These are phyloP conservation scores for Lecanosticta acicola DNA, from an alignment of 2,329 filamentous ascomycete genomes.

Conservation along the genomic window DNA sequence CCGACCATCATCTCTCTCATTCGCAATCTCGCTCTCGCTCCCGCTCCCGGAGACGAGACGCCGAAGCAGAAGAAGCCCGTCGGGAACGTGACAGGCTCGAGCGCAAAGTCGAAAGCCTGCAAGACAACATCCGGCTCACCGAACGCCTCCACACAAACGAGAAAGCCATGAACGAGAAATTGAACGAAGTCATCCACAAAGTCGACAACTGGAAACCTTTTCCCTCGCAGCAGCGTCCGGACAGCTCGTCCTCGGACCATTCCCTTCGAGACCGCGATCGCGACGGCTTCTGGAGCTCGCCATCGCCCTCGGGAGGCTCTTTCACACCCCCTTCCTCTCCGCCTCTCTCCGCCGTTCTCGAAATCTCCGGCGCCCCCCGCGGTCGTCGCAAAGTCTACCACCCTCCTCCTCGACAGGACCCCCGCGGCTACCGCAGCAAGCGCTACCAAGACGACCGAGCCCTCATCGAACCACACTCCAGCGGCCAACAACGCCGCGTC, in stretches of 20 bases:
- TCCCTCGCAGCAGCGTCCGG: conserved; percentile 1
- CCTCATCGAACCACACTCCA: background rate
- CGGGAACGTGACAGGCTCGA: background rate
- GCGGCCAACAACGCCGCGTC: background rate
- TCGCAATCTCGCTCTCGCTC: conserved; percentile 1
- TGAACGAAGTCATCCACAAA: conserved; percentile 4
- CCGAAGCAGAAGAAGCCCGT: conserved; percentile 2
- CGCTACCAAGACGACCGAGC: background rate
- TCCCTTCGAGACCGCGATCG: conserved; percentile 1
- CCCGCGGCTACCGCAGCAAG: background rate
- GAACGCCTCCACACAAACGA: background rate
- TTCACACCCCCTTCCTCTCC: conserved; percentile 7
- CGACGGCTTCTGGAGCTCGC: background rate
- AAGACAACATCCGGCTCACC: background rate
- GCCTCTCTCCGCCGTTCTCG: background rate
- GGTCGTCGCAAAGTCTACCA: conserved; percentile 1
- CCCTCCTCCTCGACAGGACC: background rate
- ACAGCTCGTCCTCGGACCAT: conserved; percentile 3
- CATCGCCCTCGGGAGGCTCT: conserved; percentile 2
- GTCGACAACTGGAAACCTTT: conserved; percentile 5
- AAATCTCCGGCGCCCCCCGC: background rate
- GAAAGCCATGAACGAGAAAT: background rate
- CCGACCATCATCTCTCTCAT: background rate
- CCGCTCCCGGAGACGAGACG: background rate
- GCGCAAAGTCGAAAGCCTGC: conserved; percentile 2